A percentile compares a stretch with the other conserved stretches of the same genome.
Conservation (phyloP, 495 filamentous ascomycete genomes). For the Podospora pseudocomata region DNA sequence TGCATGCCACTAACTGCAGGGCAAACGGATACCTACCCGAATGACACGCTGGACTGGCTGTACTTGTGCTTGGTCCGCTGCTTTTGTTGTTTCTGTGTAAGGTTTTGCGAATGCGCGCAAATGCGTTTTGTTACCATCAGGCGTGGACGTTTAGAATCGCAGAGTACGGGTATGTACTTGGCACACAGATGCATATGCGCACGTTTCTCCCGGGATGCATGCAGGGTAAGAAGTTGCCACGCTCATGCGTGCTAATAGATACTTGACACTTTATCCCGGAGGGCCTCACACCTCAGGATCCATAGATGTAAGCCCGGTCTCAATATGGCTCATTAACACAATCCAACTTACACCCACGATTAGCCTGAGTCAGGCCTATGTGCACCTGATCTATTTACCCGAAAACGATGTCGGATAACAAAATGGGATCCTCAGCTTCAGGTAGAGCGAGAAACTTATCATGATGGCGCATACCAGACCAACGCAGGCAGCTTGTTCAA, state of each 20-base stretch:
- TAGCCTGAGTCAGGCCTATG: not conserved
- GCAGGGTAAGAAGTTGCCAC: no score
- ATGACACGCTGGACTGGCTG: not conserved
- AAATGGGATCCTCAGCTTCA: not conserved
- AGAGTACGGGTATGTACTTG: not conserved
- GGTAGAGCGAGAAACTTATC: not conserved
- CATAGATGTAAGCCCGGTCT: no score
- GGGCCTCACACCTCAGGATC: not conserved
- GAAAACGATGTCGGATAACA: not conserved
- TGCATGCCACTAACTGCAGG: not conserved
- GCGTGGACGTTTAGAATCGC: no score
- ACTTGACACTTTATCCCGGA: not conserved
- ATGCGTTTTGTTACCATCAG: not conserved
- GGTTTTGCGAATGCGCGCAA: constrained; percentile 9
- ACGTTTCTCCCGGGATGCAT: not conserved
- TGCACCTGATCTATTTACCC: not conserved
- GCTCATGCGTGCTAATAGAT: no score
- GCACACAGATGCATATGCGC: not conserved
- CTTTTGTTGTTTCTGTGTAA: not conserved
- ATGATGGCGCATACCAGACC: not conserved
- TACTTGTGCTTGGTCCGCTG: not conserved
- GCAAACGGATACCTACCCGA: constrained; percentile 2
- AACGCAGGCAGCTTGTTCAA: not conserved
- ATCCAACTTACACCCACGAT: not conserved
- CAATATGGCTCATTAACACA: not conserved